Evolutionary conservation across 164 flowering plant genomes (phyloP).

Genomic region (Warburgia ugandensis): DNA sequence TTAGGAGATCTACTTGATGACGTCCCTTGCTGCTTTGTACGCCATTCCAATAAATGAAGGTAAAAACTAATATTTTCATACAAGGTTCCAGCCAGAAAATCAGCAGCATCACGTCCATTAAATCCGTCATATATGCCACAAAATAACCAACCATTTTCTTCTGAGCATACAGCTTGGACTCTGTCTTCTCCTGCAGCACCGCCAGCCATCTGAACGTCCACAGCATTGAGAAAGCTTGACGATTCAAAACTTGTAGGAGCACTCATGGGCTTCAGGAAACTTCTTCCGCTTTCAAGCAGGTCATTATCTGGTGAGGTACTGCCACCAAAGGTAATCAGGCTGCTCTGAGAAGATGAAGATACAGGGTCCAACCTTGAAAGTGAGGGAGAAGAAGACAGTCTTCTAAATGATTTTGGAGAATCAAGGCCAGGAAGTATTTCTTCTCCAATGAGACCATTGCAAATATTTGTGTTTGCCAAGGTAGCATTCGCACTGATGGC

Average conservation of each 20-base stretch:
- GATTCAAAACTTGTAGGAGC: conserved; percentile 21
- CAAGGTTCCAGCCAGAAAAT: conserved; percentile 22
- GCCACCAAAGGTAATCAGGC: conserved; percentile 15
- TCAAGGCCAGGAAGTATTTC: conserved; percentile 26
- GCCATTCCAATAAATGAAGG: conserved; percentile 21
- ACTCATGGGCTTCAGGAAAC: conserved; percentile 18
- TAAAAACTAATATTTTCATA: conserved; percentile 25
- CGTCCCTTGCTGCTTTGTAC: conserved; percentile 7
- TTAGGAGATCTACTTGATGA: neutral
- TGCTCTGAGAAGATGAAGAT: conserved; percentile 19
- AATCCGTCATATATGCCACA: conserved; percentile 29
- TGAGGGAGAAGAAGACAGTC: conserved; percentile 24
- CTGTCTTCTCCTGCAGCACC: conserved; percentile 29
- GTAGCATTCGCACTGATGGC: conserved; percentile 29
- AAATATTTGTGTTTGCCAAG: conserved; percentile 27
- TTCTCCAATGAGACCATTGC: conserved; percentile 25
- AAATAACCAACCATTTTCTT: conserved; percentile 25
- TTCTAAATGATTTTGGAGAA: conserved; percentile 24
- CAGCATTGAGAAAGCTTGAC: conserved; percentile 21
- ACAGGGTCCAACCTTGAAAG: conserved; percentile 23
- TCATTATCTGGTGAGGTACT: conserved; percentile 14
- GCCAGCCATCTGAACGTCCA: conserved; percentile 27
- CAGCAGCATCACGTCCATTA: conserved; percentile 29
- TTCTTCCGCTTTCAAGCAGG: conserved; percentile 11
- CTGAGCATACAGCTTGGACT: conserved; percentile 25